Conservation (phyloP, 73 alveolate species). For the Stentor roeselii region DNA sequence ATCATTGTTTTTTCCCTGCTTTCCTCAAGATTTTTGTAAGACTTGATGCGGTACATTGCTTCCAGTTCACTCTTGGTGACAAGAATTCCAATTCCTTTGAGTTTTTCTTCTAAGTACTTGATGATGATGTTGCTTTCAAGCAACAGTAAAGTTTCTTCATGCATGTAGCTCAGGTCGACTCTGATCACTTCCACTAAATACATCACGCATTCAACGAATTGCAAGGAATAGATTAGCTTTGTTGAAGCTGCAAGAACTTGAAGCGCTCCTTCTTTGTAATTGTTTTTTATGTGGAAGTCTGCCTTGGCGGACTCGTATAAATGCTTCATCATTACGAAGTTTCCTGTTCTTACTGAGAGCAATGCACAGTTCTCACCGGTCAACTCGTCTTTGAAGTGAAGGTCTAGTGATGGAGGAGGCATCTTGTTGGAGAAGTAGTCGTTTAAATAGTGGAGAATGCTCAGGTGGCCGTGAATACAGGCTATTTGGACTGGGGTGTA, state of each 20-base stretch:
- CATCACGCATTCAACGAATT: background rate
- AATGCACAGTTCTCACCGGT: conserved; percentile 11
- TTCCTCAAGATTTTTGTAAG: too few relatives aligned
- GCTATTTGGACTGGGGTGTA: background rate
- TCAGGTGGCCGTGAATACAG: background rate
- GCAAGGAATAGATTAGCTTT: background rate
- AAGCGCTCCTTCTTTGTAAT: background rate
- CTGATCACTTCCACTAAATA: background rate
- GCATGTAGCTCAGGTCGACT: background rate
- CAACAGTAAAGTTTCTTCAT: conserved; percentile 2
- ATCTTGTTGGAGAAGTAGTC: background rate
- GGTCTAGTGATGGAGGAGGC: background rate
- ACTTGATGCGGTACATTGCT: too few relatives aligned
- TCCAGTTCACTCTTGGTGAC: background rate
- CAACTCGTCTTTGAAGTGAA: background rate
- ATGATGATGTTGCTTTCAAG: background rate
- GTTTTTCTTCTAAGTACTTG: background rate
- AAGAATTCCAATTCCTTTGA: background rate
- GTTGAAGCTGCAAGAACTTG: background rate
- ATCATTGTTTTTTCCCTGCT: too few relatives aligned
- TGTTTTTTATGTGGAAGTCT: background rate
- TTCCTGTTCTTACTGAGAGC: background rate
- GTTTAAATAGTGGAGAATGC: background rate
- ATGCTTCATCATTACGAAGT: background rate
- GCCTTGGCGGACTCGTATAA: background rate